Evolutionary conservation across 1,284 basidiomycete genomes (phyloP).

Genomic region (Sporisorium scitamineum): DNA sequence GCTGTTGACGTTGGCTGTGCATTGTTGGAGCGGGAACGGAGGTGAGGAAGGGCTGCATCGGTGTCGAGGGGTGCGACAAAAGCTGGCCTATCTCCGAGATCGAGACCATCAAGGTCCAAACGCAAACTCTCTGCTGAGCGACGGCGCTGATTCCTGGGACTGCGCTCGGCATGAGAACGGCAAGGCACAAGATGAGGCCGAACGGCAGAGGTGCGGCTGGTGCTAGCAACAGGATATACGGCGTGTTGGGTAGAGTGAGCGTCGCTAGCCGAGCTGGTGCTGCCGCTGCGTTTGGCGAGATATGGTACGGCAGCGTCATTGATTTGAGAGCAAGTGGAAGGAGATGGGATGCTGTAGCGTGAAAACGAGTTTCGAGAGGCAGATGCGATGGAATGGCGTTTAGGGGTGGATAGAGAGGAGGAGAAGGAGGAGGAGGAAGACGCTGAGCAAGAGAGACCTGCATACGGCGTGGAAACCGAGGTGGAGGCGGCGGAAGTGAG

Average conservation of each 20-base stretch:
- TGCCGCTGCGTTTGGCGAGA: constrained; percentile 3
- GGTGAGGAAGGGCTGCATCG: constrained; percentile 2
- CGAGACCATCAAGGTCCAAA: constrained; percentile 59
- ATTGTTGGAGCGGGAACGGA: constrained; percentile 36
- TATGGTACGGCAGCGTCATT: background rate
- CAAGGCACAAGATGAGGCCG: background rate
- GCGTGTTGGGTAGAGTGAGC: background rate
- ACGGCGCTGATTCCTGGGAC: constrained; percentile 17
- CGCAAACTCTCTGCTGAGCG: constrained; percentile 45
- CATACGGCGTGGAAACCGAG: constrained; percentile 25
- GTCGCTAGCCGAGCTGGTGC: constrained; percentile 11
- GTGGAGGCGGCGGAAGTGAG: constrained; percentile 15
- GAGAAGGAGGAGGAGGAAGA: constrained; percentile 32
- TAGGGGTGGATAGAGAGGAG: constrained; percentile 8
- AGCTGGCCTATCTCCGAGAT: constrained; percentile 46
- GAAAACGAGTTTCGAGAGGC: constrained; percentile 7
- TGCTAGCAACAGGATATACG: background rate
- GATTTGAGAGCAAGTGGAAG: background rate
- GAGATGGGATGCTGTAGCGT: constrained; percentile 4
- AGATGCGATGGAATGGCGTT: constrained; percentile 14
- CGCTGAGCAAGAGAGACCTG: constrained; percentile 17
- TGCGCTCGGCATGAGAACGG: constrained; percentile 2
- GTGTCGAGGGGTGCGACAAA: background rate
- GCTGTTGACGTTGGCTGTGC: background rate
- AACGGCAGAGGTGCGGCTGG: background rate